A percentile compares a stretch with the other conserved stretches of the same genome.
Conservation (phyloP, 2,329 filamentous ascomycete species). For the Graphilbum ipis-grandicollis region DNA sequence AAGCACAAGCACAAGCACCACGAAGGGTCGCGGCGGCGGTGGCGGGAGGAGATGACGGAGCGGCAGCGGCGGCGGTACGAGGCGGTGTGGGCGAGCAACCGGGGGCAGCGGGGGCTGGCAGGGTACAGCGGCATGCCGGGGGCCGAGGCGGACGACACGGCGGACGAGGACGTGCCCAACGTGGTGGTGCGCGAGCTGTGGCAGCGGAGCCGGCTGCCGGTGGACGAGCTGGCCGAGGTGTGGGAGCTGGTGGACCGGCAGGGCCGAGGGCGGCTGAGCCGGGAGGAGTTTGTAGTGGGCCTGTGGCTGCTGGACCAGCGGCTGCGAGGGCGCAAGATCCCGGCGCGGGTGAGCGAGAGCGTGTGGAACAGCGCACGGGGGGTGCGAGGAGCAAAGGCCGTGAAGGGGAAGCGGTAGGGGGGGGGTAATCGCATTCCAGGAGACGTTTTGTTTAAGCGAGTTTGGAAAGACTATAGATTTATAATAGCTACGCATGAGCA, state of each 20-base stretch:
- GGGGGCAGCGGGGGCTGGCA: constrained; percentile 27
- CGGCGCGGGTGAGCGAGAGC: constrained; percentile 50
- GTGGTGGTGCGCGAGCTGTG: constrained; percentile 62
- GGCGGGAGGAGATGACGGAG: constrained; percentile 58
- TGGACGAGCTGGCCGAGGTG: constrained; percentile 53
- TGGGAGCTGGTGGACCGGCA: constrained; percentile 56
- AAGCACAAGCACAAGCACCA: constrained; percentile 50
- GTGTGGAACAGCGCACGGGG: constrained; percentile 56
- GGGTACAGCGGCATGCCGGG: background rate
- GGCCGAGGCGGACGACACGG: background rate
- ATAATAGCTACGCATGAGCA: too few relatives aligned
- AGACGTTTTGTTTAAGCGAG: too few relatives aligned
- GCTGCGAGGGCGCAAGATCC: constrained; percentile 63
- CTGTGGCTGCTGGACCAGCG: constrained; percentile 71
- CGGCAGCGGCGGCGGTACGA: constrained; percentile 67
- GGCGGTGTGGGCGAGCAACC: constrained; percentile 71
- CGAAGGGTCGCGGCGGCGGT: constrained; percentile 57
- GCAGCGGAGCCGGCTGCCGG: constrained; percentile 48
- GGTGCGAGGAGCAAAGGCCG: constrained; percentile 23
- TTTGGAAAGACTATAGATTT: too few relatives aligned
- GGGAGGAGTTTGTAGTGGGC: constrained; percentile 65
- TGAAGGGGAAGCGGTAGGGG: constrained; percentile 9
- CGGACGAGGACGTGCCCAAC: constrained; percentile 35
- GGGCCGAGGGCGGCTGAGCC: constrained; percentile 35
- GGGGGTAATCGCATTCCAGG: too few relatives aligned